Evolutionary conservation across 306 rosid species (phyloP), one percentile per base, ranked within the genome.

Genomic region (Dalbergia oliveri): DNA sequence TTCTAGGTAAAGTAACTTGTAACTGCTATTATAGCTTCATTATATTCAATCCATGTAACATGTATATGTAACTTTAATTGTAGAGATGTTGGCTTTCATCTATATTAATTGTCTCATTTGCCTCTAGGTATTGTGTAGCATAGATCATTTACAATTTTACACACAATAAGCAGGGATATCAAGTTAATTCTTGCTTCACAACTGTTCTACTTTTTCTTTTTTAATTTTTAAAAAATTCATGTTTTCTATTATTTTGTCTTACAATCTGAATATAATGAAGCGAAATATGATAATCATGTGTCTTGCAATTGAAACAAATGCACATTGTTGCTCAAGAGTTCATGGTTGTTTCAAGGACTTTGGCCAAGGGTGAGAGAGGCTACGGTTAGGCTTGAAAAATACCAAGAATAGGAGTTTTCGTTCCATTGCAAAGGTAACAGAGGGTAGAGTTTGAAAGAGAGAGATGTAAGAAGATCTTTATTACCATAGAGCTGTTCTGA

Each of bases 1-100:
- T 63, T 83, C 98, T 68, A 90, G 98, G 98, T 92, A 89, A 14
- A 58, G 53, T 77, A 39, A 83, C 64, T 43, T 80, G 39, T 66
- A 15, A 43, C 26, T 12, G 66, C 74, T 83, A 71, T 51, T 63
- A 9, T 33, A 19, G 26, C 44, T 47, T 54, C 69, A 34, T 39
- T 4, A 69, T 45, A 56, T 39, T 49, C 67, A 54, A 51, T 18
- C 67, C 47, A 6, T 45, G 50, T 73, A 75, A 58, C 49, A 59
- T 15, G 65, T 75, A 75, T 53, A 31, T 69, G 78, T 23, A 78
- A 73, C 75, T 78, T 82, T 71, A 72, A 35, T 73, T 11, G n/a
- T 56, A 19, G 63, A 66, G 37, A 51, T 72, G 77, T 73, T 78
- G 58, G 41, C 26, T 57, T 82, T 57, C 11, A 18, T 79, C 18